These are phyloP conservation scores for Fusarium sp. DNA, from an alignment of 2,329 filamentous ascomycete genomes.

Conservation along the genomic window DNA sequence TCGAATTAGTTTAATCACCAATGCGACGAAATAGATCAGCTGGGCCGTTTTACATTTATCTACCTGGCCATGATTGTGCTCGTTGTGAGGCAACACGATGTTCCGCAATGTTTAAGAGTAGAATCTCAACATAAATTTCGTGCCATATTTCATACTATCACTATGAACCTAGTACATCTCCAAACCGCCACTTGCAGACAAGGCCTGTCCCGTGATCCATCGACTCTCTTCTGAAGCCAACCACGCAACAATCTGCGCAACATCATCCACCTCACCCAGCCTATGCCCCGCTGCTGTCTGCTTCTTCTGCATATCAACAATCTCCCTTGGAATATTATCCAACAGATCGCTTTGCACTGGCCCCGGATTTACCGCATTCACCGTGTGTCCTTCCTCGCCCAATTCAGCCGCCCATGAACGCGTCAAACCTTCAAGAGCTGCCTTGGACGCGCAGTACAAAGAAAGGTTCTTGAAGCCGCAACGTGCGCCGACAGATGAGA, in stretches of 20 bases:
- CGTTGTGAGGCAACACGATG: too few relatives aligned
- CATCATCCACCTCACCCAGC: slow-evolving; percentile 66
- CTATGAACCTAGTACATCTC: slow-evolving; percentile 29
- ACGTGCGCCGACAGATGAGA: slow-evolving; percentile 25
- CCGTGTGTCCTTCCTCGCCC: slow-evolving; percentile 66
- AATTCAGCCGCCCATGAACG: slow-evolving; percentile 70
- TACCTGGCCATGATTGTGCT: too few relatives aligned
- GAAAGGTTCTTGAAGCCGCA: slow-evolving; percentile 33
- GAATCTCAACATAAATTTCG: too few relatives aligned
- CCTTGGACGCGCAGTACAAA: slow-evolving; percentile 36
- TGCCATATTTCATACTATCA: background rate
- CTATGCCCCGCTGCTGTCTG: slow-evolving; percentile 67
- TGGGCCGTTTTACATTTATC: too few relatives aligned
- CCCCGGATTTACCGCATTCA: slow-evolving; percentile 73
- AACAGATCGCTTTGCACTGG: slow-evolving; percentile 73
- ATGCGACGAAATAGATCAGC: too few relatives aligned
- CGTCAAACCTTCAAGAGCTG: slow-evolving; percentile 59
- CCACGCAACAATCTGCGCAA: slow-evolving; percentile 70
- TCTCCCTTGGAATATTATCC: slow-evolving; percentile 54
- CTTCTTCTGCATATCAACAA: slow-evolving; percentile 32
- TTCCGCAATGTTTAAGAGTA: too few relatives aligned
- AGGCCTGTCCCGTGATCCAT: slow-evolving; percentile 69
- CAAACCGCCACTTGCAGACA: slow-evolving; percentile 65
- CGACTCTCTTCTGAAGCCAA: slow-evolving; percentile 64
- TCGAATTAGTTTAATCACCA: too few relatives aligned